Conservation (phyloP, 2,329 filamentous ascomycete species). For the Phaeophleospora eucalypticola region DNA sequence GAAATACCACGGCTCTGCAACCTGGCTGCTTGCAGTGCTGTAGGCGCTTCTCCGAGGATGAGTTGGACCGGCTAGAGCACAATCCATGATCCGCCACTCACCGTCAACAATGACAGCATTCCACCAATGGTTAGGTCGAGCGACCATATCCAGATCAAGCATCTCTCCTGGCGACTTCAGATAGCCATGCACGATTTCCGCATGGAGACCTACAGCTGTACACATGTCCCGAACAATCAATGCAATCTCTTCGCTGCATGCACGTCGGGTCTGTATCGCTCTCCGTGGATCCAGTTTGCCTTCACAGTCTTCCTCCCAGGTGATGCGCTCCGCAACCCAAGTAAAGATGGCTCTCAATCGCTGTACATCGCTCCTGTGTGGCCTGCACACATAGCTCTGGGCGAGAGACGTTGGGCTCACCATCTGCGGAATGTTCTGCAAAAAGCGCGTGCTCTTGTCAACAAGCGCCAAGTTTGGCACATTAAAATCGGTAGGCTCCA, state of each 20-base stretch:
- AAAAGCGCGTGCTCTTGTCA: constrained; percentile 92
- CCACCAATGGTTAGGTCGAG: constrained; percentile 96
- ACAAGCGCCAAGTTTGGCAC: constrained; percentile 70
- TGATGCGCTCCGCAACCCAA: constrained; percentile 92
- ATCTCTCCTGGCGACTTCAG: constrained; percentile 85
- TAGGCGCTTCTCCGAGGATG: constrained; percentile 76
- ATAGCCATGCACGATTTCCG: constrained; percentile 83
- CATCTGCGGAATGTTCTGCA: constrained; percentile 70
- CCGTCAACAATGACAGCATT: constrained; percentile 89
- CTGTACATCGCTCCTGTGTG: constrained; percentile 91
- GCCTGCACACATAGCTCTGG: constrained; percentile 87
- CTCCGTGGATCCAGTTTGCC: constrained; percentile 76
- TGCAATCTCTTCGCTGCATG: constrained; percentile 84
- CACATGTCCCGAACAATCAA: constrained; percentile 92
- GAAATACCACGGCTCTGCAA: constrained; percentile 89
- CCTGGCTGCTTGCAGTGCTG: constrained; percentile 64
- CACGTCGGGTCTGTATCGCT: constrained; percentile 78
- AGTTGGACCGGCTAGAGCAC: constrained; percentile 84
- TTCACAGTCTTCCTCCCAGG: constrained; percentile 93
- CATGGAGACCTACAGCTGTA: constrained; percentile 76
- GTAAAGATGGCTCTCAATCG: constrained; percentile 91
- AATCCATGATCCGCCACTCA: constrained; percentile 96
- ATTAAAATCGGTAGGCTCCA: constrained; percentile 75
- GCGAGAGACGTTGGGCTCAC: constrained; percentile 79
- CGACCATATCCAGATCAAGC: constrained; percentile 73